Conservation (phyloP, 2,329 filamentous ascomycete species). For the Camillea tinctor region DNA sequence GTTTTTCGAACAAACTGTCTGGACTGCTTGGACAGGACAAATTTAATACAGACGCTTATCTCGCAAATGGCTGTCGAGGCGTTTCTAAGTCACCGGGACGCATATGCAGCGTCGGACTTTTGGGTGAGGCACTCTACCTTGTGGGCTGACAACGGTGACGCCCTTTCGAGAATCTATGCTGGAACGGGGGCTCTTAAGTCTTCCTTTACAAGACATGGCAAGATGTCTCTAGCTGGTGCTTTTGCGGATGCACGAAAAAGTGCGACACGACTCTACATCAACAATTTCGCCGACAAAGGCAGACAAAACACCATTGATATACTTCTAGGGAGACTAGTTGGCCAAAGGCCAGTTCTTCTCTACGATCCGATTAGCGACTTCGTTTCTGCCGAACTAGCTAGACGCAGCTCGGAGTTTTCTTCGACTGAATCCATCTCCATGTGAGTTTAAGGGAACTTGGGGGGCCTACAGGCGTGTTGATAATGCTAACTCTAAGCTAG, state of each 20-base stretch:
- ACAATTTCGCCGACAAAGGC: conserved; percentile 93
- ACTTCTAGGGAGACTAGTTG: conserved; percentile 79
- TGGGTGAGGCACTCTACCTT: conserved; percentile 90
- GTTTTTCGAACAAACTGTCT: conserved; percentile 94
- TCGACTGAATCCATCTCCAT: conserved; percentile 73
- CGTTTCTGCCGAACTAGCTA: conserved; percentile 73
- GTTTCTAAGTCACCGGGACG: conserved; percentile 72
- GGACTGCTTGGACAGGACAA: conserved; percentile 93
- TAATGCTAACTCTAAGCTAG: conserved; percentile 31
- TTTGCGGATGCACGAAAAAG: conserved; percentile 96
- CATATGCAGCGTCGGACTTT: conserved; percentile 73
- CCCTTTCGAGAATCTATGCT: conserved; percentile 90
- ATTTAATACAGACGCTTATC: conserved; percentile 92
- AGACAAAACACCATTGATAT: conserved; percentile 94
- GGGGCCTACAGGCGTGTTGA: background rate
- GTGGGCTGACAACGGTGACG: conserved; percentile 97
- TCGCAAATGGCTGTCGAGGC: conserved; percentile 89
- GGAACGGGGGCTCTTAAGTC: conserved; percentile 94
- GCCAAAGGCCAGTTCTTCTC: conserved; percentile 78
- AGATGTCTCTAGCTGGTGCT: conserved; percentile 91
- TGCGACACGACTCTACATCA: conserved; percentile 90
- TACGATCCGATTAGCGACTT: conserved; percentile 95
- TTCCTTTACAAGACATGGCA: conserved; percentile 89
- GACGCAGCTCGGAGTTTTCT: conserved; percentile 70
- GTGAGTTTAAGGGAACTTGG: conserved; percentile 41